Evolutionary conservation across 2,329 filamentous ascomycete genomes (phyloP).

Genomic region (Didymellaceae sp.): DNA sequence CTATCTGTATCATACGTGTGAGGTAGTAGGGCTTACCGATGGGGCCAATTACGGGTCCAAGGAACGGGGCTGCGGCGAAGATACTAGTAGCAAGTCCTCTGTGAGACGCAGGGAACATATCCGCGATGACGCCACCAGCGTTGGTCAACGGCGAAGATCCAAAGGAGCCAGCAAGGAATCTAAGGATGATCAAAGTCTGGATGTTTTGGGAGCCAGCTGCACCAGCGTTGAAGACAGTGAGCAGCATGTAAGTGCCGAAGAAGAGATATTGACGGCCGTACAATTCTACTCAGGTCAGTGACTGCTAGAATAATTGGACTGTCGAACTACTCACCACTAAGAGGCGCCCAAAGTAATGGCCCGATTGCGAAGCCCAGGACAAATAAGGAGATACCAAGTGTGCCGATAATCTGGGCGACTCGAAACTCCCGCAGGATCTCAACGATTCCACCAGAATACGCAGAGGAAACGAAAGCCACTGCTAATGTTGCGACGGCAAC

Average conservation of each 20-base stretch:
- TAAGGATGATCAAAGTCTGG: conserved; percentile 52
- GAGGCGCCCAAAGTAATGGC: conserved; percentile 69
- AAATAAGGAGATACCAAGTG: conserved; percentile 69
- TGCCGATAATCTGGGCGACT: conserved; percentile 60
- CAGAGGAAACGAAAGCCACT: conserved; percentile 73
- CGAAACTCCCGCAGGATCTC: conserved; percentile 64
- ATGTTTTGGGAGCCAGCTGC: conserved; percentile 55
- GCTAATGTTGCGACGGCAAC: conserved; percentile 71
- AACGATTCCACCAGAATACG: conserved; percentile 65
- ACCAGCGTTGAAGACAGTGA: conserved; percentile 52
- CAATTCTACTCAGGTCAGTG: conserved; percentile 54
- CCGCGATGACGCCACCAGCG: conserved; percentile 48
- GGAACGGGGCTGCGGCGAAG: conserved; percentile 55
- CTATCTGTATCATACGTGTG: not conserved
- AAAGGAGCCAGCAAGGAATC: conserved; percentile 52
- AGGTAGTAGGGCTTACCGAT: conserved; percentile 35
- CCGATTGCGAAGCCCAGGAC: conserved; percentile 68
- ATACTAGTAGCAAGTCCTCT: conserved; percentile 55
- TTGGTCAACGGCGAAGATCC: conserved; percentile 55
- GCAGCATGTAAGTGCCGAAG: conserved; percentile 43
- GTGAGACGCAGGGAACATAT: conserved; percentile 29
- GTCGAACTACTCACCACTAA: conserved; percentile 16
- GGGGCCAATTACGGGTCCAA: conserved; percentile 56
- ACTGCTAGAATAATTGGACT: not conserved
- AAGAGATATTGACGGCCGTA: conserved; percentile 56